A percentile compares a stretch with the other conserved stretches of the same genome.
Evolutionary conservation across 202 grass and related monocot species (phyloP).

Genomic region (Musa balbisiana): DNA sequence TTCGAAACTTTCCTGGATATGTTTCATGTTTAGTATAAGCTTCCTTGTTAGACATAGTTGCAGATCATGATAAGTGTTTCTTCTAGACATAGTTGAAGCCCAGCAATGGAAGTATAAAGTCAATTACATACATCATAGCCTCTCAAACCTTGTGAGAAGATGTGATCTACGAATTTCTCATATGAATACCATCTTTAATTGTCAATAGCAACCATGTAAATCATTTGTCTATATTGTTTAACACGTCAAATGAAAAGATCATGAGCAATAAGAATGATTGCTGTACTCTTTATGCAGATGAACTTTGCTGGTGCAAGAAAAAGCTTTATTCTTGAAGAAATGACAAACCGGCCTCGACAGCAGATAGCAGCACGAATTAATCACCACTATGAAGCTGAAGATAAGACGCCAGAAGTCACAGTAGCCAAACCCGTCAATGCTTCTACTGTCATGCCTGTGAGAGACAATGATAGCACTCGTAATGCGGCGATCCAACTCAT

Average conservation of each 20-base stretch:
- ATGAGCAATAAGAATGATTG: background rate
- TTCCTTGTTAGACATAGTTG: background rate
- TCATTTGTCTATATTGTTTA: background rate
- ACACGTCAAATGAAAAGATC: background rate
- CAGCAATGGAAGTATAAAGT: background rate
- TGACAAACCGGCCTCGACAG: background rate
- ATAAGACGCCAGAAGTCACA: background rate
- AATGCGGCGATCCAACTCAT: slow-evolving; percentile 52
- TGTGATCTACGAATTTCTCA: too few relatives aligned
- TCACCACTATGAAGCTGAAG: background rate
- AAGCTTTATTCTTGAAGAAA: background rate
- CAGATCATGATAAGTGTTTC: background rate
- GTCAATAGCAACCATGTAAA: background rate
- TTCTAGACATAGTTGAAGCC: background rate
- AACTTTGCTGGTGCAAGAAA: background rate
- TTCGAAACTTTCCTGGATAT: background rate
- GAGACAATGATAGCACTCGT: slow-evolving; percentile 30
- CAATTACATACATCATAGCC: background rate
- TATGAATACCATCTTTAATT: background rate
- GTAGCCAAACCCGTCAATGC: background rate
- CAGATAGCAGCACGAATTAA: background rate
- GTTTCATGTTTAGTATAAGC: background rate
- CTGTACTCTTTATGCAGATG: background rate
- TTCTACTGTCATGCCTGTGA: background rate
- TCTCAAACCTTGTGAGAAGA: background rate